Base-by-base conservation (phyloP, 2,329 filamentous ascomycete genomes). In the Didymella pomorum region DNA sequence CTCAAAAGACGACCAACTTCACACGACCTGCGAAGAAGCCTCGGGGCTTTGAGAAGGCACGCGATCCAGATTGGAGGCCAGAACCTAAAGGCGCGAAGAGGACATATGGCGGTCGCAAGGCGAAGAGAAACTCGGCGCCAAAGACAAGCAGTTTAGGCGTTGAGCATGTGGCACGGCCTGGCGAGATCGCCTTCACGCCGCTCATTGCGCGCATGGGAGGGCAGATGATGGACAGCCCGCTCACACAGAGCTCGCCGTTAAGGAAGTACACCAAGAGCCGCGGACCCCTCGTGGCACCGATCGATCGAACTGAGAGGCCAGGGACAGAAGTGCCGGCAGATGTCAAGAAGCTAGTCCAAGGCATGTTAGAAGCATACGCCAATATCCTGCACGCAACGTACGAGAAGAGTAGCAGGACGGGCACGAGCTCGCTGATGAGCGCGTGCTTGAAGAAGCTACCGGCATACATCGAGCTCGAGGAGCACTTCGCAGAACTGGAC, bases 401-500 rank as follows among this genome's bases (percentile, higher is more conserved):
- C 4, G 59, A 58, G 4, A 63, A 67, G 29, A 69, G 66, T 50
- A 69, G 55, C 31, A 65, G 71, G 46, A 67, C 59, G 8, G 79
- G 79, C 18, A 68, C 77, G 4, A 61, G 74, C 11, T 78, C 78
- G 2, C 67, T 81, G 8, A 68, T 78, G 56, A 63, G 64, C 8
- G 72, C 72, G 3, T 81, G 79, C 52, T 60, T 81, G 28, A 71
- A 72, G 12, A 72, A 73, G 47, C 67, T 81, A 12, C 78, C 79
- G 0, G 68, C 68, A 12, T 79, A 80, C 43, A 79, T 81, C 29
- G 71, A 70, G 26, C 64, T 76, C 2, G 77, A 79, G 45, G 74
- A 78, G 35, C 53, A 77, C 35, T 79, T 76, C 59, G 71, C 72
- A 5, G 63, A 70, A 20, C 61, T 75, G 12, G 71, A 75, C 29